A percentile compares a stretch with the other conserved stretches of the same genome.
phyloP scores from a whole-genome alignment of 805 yeast species.

The Kluyveromyces lactis region DNA sequence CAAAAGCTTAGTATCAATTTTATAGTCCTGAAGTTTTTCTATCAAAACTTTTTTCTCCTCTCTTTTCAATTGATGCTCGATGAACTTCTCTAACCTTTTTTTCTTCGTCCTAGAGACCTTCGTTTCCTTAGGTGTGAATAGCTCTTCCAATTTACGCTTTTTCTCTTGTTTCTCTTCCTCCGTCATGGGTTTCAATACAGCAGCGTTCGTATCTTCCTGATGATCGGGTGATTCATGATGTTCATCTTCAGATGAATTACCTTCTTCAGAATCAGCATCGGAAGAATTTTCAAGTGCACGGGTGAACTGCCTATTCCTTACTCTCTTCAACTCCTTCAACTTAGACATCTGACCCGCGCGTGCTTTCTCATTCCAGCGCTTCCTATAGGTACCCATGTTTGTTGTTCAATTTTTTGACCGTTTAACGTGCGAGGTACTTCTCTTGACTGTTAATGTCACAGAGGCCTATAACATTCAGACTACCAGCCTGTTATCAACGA shows the following conservation, averaged over 20 bases:
- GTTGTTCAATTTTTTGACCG: neutral
- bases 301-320: conserved; percentile 61
- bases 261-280: neutral
- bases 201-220: conserved; percentile 47
- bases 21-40: conserved; percentile 55
- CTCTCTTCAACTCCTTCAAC: conserved; percentile 58
- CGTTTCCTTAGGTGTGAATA: conserved; percentile 53
- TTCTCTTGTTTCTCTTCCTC: conserved; percentile 54
- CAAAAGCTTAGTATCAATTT: conserved; percentile 60
- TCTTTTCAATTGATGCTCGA: conserved; percentile 79
- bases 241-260: conserved; percentile 21
- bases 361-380: conserved; percentile 78
- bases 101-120: conserved; percentile 65
- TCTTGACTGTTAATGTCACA: no score
- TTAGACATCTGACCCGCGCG: conserved; percentile 77
- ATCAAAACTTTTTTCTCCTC: conserved; percentile 78
- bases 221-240: conserved; percentile 9
- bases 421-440: neutral
- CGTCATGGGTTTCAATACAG: conserved; percentile 52
- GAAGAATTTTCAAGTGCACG: conserved; percentile 38
- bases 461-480: no score
- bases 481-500: no score
- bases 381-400: conserved; percentile 72
- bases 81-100: conserved; percentile 83
- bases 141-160: conserved; percentile 55